Conservation (phyloP, 352 stramenopile genomes). For the Proteromonas lacertae region DNA sequence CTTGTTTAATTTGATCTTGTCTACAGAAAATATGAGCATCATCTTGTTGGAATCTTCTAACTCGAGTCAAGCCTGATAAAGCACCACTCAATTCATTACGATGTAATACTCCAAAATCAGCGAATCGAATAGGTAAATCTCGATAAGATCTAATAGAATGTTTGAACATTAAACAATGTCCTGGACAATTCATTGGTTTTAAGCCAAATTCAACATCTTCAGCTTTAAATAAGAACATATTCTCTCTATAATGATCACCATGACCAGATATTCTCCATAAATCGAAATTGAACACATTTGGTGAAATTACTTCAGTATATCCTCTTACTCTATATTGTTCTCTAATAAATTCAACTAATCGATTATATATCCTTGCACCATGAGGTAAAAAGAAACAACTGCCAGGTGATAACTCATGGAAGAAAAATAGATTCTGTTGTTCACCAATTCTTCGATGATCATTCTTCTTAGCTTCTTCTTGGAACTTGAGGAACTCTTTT, state of each 20-base stretch:
- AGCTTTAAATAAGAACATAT: constrained; percentile 93
- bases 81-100: constrained; percentile 26
- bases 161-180: constrained; percentile 87
- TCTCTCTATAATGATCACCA: constrained; percentile 66
- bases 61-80: constrained; percentile 74
- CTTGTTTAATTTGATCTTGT: constrained; percentile 59
- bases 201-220: constrained; percentile 44
- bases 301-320: constrained; percentile 78
- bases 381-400: constrained; percentile 88
- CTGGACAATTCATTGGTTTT: constrained; percentile 97
- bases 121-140: constrained; percentile 73
- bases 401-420: constrained; percentile 55
- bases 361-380: constrained; percentile 81
- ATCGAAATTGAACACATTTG: constrained; percentile 91
- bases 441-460: constrained; percentile 71
- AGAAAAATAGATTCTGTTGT: constrained; percentile 80
- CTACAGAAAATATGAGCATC: constrained; percentile 91
- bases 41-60: constrained; percentile 83
- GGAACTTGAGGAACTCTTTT: constrained; percentile 80
- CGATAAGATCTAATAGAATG: constrained; percentile 61
- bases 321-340: constrained; percentile 38
- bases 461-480: constrained; percentile 68
- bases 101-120: constrained; percentile 92
- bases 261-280: constrained; percentile 81
- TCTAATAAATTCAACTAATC: constrained; percentile 78